Evolutionary conservation across 2,329 filamentous ascomycete species (phyloP).

Genomic region (Penicillium sp.): DNA sequence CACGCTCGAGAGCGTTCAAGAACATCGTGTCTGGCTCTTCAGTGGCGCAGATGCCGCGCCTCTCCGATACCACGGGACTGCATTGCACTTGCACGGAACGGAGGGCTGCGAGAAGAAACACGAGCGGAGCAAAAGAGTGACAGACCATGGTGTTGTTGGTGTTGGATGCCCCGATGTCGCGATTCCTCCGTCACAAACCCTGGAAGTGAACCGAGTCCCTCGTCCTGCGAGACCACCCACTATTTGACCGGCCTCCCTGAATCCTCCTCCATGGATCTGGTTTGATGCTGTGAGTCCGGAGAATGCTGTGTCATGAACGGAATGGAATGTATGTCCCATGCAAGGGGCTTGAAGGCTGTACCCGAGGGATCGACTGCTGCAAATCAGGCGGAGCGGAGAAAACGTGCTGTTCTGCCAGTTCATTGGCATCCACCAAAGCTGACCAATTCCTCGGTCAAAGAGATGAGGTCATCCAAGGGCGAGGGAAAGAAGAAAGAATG

Average conservation of each 20-base stretch:
- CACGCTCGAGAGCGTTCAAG: slow-evolving; percentile 27
- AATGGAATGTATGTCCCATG: slow-evolving; percentile 25
- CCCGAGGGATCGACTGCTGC: slow-evolving; percentile 1
- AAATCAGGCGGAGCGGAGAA: slow-evolving; percentile 3
- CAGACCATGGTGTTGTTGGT: slow-evolving; percentile 28
- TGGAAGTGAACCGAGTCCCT: slow-evolving; percentile 2
- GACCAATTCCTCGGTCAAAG: slow-evolving; percentile 3
- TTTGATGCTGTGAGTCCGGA: slow-evolving; percentile 8
- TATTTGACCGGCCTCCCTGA: slow-evolving; percentile 12
- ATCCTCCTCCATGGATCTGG: not conserved
- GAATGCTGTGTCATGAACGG: slow-evolving; percentile 27
- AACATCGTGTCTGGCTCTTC: slow-evolving; percentile 31
- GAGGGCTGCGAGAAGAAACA: slow-evolving; percentile 23
- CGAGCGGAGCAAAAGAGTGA: slow-evolving; percentile 23
- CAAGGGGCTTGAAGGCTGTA: slow-evolving; percentile 14
- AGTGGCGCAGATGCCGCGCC: slow-evolving; percentile 37
- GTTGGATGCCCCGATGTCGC: slow-evolving; percentile 12
- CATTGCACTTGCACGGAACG: slow-evolving; percentile 20
- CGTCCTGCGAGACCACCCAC: slow-evolving; percentile 3
- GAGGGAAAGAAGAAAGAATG: slow-evolving; percentile 15
- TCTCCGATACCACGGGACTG: slow-evolving; percentile 16
- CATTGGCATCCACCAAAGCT: slow-evolving; percentile 13
- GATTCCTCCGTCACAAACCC: slow-evolving; percentile 13
- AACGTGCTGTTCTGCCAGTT: not conserved
- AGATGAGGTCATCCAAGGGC: slow-evolving; percentile 20